Evolutionary conservation across 805 yeast species (phyloP).

Genomic region (Nakazawaea wickerhamii): DNA sequence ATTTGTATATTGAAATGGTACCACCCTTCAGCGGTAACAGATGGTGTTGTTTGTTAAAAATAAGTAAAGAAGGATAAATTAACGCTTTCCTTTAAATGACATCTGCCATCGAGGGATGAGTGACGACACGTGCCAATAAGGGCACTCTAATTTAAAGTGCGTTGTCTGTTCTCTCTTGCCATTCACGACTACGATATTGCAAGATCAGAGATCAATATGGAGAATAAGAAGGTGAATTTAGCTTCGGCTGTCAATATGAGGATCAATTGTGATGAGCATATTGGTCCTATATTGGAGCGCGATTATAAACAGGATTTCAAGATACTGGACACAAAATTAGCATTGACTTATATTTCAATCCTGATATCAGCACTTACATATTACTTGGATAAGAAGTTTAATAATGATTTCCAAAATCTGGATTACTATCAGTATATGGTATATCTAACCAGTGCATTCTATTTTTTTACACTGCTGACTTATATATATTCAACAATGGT

Average conservation of each 20-base stretch:
- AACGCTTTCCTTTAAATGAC: no score
- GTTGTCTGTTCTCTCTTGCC: no score
- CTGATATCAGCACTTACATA: slow-evolving; percentile 40
- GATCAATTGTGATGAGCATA: slow-evolving; percentile 43
- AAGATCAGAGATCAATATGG: no score
- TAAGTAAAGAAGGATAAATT: no score
- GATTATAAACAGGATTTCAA: slow-evolving; percentile 45
- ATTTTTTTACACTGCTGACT: slow-evolving; percentile 29
- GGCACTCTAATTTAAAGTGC: not conserved
- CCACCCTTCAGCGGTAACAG: no score
- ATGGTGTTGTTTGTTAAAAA: no score
- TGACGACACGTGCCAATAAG: not conserved
- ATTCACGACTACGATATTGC: no score
- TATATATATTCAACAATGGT: slow-evolving; percentile 28
- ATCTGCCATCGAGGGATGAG: not conserved
- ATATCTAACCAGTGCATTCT: slow-evolving; percentile 33
- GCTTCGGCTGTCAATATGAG: slow-evolving; percentile 45
- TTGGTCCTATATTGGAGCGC: slow-evolving; percentile 34
- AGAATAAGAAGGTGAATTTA: slow-evolving; percentile 22
- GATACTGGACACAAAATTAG: slow-evolving; percentile 41
- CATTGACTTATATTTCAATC: slow-evolving; percentile 43
- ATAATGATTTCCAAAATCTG: slow-evolving; percentile 35
- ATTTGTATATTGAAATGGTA: no score
- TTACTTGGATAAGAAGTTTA: slow-evolving; percentile 41
- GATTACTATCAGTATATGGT: slow-evolving; percentile 30